Percentiles rank a stretch among this genome's conserved stretches.
phyloP scores from a whole-genome alignment of 2,329 filamentous ascomycete genomes.

The Claviceps sp. region DNA sequence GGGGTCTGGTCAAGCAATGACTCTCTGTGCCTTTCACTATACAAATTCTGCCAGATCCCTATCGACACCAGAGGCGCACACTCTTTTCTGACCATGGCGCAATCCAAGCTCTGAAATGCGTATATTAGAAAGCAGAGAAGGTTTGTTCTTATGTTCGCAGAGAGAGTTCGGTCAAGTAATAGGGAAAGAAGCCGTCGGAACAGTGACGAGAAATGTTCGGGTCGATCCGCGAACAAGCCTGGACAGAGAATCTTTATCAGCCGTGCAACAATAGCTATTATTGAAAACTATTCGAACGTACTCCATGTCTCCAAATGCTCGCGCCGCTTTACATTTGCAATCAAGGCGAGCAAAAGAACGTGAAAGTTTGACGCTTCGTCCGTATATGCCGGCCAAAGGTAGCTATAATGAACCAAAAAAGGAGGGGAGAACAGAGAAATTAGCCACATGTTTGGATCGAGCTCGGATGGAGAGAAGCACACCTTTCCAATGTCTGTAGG shows the following conservation, averaged over 20 bases:
- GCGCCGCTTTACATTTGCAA: conserved; percentile 77
- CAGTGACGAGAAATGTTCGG: conserved; percentile 73
- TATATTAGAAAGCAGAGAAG: conserved; percentile 83
- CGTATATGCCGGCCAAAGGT: conserved; percentile 86
- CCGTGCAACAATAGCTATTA: conserved; percentile 3
- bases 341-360: conserved; percentile 71
- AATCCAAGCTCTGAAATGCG: conserved; percentile 89
- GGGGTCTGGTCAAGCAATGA: conserved; percentile 55
- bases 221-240: conserved; percentile 64
- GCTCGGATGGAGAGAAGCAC: conserved; percentile 5
- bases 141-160: conserved; percentile 57
- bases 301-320: conserved; percentile 83
- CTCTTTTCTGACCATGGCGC: conserved; percentile 79
- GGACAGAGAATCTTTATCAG: conserved; percentile 7
- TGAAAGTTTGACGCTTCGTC: conserved; percentile 87
- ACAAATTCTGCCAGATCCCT: conserved; percentile 87
- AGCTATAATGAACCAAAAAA: conserved; percentile 33
- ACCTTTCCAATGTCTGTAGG: conserved; percentile 79
- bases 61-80: conserved; percentile 92
- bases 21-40: conserved; percentile 62
- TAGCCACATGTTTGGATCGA: neutral
- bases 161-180: conserved; percentile 58
- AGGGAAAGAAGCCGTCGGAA: conserved; percentile 85
- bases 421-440: neutral
- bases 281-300: conserved; percentile 23